Percentiles rank a stretch among this genome's conserved stretches.
Evolutionary conservation across 768 basidiomycete species (phyloP).

Genomic region (Scleroderma citrinum): DNA sequence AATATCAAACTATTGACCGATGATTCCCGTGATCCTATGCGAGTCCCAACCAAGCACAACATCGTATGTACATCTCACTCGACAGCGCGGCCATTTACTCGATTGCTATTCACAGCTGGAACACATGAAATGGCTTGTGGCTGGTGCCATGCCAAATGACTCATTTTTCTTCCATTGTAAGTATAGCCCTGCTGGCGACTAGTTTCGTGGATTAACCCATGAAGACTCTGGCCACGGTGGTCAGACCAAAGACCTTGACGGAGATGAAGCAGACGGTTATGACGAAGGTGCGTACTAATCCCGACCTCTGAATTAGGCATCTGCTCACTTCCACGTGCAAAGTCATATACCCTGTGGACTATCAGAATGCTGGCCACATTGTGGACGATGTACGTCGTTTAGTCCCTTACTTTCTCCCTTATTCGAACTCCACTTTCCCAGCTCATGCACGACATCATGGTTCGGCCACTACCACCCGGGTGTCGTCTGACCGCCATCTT

Average conservation of each 20-base stretch:
- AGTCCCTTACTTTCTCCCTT: neutral
- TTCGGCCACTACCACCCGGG: slow-evolving; percentile 71
- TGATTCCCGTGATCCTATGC: slow-evolving; percentile 53
- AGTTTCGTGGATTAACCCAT: neutral
- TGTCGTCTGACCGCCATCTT: slow-evolving; percentile 85
- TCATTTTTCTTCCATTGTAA: slow-evolving; percentile 88
- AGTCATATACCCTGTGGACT: slow-evolving; percentile 87
- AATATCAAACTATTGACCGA: slow-evolving; percentile 89
- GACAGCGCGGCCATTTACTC: neutral
- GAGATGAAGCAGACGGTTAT: slow-evolving; percentile 79
- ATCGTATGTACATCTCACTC: slow-evolving; percentile 46
- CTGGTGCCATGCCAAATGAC: slow-evolving; percentile 72
- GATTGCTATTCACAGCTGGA: slow-evolving; percentile 38
- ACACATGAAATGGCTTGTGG: slow-evolving; percentile 92
- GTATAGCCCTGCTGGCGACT: slow-evolving; percentile 14
- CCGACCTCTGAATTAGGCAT: neutral
- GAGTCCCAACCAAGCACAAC: slow-evolving; percentile 72
- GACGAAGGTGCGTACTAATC: slow-evolving; percentile 58
- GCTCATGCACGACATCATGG: slow-evolving; percentile 77
- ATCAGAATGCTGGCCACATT: slow-evolving; percentile 64
- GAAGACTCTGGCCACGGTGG: slow-evolving; percentile 92
- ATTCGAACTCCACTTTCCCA: slow-evolving; percentile 19
- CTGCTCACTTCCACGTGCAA: neutral
- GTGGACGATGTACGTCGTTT: slow-evolving; percentile 75
- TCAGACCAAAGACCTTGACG: slow-evolving; percentile 76